Conservation (phyloP, 768 basidiomycete species). For the Baorangia bicolor region DNA sequence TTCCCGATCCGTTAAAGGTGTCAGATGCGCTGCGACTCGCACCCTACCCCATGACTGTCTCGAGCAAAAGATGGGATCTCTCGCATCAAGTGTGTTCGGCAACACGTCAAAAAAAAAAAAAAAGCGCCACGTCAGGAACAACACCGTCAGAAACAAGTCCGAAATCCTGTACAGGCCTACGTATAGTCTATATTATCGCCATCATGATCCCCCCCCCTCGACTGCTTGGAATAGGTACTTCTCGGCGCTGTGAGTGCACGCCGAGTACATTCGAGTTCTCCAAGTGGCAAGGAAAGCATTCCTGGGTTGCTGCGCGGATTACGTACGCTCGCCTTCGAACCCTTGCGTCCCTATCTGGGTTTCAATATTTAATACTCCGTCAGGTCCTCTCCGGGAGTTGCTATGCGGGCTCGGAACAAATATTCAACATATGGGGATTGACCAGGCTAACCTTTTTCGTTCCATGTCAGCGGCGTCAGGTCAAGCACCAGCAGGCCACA, state of each 20-base stretch:
- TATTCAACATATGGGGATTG: conserved; percentile 16
- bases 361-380: conserved; percentile 12
- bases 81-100: conserved; percentile 17
- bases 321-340: background rate
- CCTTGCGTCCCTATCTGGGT: conserved; percentile 3
- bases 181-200: background rate
- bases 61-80: conserved; percentile 16
- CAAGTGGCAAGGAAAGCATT: background rate
- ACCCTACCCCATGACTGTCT: background rate
- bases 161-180: background rate
- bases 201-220: background rate
- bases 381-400: conserved; percentile 29
- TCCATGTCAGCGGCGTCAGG: conserved; percentile 31
- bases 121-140: conserved; percentile 23
- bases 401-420: conserved; percentile 32
- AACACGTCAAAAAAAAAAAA: conserved; percentile 20
- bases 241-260: background rate
- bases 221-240: background rate
- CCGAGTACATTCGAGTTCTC: background rate
- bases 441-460: conserved; percentile 25
- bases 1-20: background rate
- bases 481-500: conserved; percentile 22
- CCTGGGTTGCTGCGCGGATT: background rate
- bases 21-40: background rate
- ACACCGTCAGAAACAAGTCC: background rate